phyloP scores from a whole-genome alignment of 441 rosid species.

The Viola pubescens region DNA sequence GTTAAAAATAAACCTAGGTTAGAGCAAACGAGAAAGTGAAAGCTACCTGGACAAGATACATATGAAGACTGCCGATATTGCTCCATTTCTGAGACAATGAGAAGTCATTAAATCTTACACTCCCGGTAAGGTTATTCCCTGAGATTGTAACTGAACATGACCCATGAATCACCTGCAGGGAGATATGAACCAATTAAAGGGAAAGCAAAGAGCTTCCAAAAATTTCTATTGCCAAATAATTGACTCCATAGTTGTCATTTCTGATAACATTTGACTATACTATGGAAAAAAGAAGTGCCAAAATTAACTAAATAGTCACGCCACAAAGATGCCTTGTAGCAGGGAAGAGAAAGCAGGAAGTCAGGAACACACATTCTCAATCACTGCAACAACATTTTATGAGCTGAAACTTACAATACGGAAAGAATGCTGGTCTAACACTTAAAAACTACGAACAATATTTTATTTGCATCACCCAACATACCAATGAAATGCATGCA shows the following conservation, averaged over 20 bases:
- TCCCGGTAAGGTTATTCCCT: constrained; percentile 78
- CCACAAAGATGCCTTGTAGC: no score
- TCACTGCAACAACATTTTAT: no score
- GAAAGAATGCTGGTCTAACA: neutral
- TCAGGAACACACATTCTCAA: no score
- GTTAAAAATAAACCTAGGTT: neutral
- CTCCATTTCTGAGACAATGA: constrained; percentile 81
- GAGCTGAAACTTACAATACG: no score
- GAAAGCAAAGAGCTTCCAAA: neutral
- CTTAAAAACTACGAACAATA: neutral
- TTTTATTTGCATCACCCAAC: constrained; percentile 16
- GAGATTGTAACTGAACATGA: constrained; percentile 56
- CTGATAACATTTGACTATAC: no score
- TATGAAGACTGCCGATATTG: constrained; percentile 64
- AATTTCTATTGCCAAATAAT: neutral
- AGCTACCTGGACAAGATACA: constrained; percentile 66
- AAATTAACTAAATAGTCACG: no score
- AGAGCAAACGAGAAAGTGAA: neutral
- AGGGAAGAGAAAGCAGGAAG: no score
- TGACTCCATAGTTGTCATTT: no score
- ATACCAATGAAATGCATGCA: constrained; percentile 83
- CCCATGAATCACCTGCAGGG: constrained; percentile 50
- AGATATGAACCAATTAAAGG: neutral
- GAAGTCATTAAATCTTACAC: constrained; percentile 56
- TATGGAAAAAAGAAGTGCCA: no score